These are phyloP conservation scores for Trypanosoma congolense DNA, from an alignment of 208 protist genomes.

Conservation along the genomic window DNA sequence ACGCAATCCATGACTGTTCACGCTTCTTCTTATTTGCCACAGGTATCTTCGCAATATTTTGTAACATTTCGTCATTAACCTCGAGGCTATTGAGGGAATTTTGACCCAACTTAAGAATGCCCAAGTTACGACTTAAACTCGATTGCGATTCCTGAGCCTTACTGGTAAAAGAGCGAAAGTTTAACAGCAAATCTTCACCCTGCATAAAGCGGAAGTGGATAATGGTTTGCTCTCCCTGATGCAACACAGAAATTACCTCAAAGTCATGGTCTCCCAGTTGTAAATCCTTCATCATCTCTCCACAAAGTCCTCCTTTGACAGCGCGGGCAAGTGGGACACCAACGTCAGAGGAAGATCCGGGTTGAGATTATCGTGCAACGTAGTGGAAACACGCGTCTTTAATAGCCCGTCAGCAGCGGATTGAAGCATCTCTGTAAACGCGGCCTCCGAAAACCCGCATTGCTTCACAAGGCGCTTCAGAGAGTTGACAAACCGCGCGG, in stretches of 20 bases:
- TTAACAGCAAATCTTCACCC: conserved; percentile 37
- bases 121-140: conserved; percentile 71
- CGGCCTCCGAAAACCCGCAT: conserved; percentile 54
- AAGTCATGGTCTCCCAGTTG: conserved; percentile 42
- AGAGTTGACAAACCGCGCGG: conserved; percentile 70
- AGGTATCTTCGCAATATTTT: conserved; percentile 60
- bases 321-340: conserved; percentile 62
- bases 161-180: conserved; percentile 70
- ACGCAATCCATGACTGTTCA: conserved; percentile 88
- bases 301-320: conserved; percentile 75
- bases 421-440: conserved; percentile 66
- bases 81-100: conserved; percentile 31
- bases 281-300: conserved; percentile 54
- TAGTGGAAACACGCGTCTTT: conserved; percentile 35
- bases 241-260: conserved; percentile 51
- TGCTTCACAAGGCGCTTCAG: conserved; percentile 62
- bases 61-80: conserved; percentile 46
- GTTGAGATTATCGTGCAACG: conserved; percentile 46
- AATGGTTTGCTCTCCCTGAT: conserved; percentile 66
- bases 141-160: conserved; percentile 80
- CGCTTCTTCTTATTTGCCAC: conserved; percentile 72
- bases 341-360: conserved; percentile 64
- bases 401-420: conserved; percentile 37
- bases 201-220: conserved; percentile 68
- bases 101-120: conserved; percentile 80